Percentiles rank a stretch among this genome's conserved stretches.
Evolutionary conservation across 2,329 filamentous ascomycete genomes (phyloP).

Genomic region (Trichoderma guizhouense): DNA sequence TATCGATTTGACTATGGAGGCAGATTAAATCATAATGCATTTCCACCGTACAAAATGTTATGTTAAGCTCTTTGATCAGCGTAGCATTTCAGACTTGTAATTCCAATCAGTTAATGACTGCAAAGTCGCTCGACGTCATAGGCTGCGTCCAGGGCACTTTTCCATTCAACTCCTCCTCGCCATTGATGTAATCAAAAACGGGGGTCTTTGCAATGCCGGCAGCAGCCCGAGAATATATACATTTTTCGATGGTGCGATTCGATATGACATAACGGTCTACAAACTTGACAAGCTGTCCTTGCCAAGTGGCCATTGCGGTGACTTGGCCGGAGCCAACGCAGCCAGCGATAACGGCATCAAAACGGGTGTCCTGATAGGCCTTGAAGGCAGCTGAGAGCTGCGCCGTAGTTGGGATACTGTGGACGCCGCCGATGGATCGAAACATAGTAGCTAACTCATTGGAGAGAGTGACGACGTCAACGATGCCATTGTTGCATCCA

Average conservation of each 20-base stretch:
- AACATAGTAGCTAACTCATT: neutral
- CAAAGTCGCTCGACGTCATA: neutral
- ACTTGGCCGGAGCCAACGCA: neutral
- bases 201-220: neutral
- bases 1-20: too few relatives aligned
- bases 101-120: neutral
- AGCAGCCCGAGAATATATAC: neutral
- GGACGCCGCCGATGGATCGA: neutral
- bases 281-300: neutral
- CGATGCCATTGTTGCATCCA: conserved; percentile 32
- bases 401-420: neutral
- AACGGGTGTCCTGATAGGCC: neutral
- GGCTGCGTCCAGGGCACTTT: neutral
- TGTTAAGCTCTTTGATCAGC: neutral
- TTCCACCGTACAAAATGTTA: neutral
- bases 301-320: neutral
- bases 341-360: neutral
- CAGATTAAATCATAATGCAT: too few relatives aligned
- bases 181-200: neutral
- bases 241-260: neutral
- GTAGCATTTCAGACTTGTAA: neutral
- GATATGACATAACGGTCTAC: neutral
- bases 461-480: conserved; percentile 21
- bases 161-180: neutral
- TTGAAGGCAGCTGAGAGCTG: neutral